Base-by-base conservation (phyloP, 2,329 filamentous ascomycete species). In the Metarhizium album region DNA sequence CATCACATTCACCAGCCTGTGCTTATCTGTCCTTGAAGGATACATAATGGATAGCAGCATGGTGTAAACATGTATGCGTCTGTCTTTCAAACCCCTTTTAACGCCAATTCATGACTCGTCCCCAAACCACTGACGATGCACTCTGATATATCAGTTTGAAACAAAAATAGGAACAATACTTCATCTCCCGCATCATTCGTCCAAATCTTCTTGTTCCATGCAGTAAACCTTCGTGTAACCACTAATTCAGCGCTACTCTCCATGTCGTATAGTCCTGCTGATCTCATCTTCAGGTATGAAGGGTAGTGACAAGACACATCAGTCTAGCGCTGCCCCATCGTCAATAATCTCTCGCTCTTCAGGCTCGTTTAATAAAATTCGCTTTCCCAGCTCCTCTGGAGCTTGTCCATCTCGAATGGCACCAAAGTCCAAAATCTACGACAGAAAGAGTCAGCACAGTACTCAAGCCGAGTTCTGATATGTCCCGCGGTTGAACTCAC, bases 391-490 rank as follows among this genome's bases (percentile, higher is more conserved):
- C 59, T 90, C 80, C 56, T 86, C 82, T 16, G 81, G 76, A 3
- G 87, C 80, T 53, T 89, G 80, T 49, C 91, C 91, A 62, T 98
- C 93, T 58, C 93, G 85, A 46, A 87, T 84, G 56, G 93, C 93
- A 53, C 93, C 93, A 69, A 97, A 98, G 70, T 98, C 93, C 53
- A 98, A 84, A 57, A 98, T 91, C 93, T 97, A 50, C 6, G 20
- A 40, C 16, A 20, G 13, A 22, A 53, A 24, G 40, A 42, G 33
- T 55, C 52, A 55, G 48, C 47, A 13, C 20, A 4, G 4, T 35
- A 4, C 4, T 14, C 4, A 27, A 13, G 18, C 14, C 13, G 7
- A 2, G 37, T 20, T 20, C 18, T 6, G 11, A 20, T 40, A n/a
- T n/a, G n/a, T 20, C 3, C 38, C 31, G n/a, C 13, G 2, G n/a